phyloP scores from a whole-genome alignment of 2,329 filamentous ascomycete species.

The Orbilia brochopaga region DNA sequence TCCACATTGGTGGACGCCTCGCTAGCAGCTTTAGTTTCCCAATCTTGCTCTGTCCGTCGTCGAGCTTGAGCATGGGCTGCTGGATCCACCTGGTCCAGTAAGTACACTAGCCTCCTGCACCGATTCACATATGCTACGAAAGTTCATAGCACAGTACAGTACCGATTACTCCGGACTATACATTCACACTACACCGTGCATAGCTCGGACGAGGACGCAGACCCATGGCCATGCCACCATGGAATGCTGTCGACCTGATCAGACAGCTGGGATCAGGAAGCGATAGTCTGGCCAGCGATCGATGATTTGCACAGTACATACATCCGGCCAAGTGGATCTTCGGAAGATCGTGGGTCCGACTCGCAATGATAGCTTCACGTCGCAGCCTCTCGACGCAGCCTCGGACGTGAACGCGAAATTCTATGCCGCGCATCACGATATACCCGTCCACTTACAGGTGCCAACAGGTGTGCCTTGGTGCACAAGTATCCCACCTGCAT shows the following conservation, averaged over 20 bases:
- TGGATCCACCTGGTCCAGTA: conserved; percentile 35
- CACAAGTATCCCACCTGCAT: too few species aligned
- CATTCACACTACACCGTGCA: too few species aligned
- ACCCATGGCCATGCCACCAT: conserved; percentile 39
- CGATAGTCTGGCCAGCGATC: conserved; percentile 27
- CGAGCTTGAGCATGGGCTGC: conserved; percentile 17
- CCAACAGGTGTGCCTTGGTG: too few species aligned
- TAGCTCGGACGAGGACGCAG: conserved; percentile 14
- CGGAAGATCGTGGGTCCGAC: conserved; percentile 43
- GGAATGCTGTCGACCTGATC: conserved; percentile 30
- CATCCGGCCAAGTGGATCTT: conserved; percentile 30
- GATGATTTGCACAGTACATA: conserved; percentile 49
- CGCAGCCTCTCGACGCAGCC: background rate
- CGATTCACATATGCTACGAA: conserved; percentile 5
- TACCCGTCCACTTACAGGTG: too few species aligned
- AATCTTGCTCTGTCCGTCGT: conserved; percentile 49
- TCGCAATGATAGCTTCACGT: background rate
- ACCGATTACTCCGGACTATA: too few species aligned
- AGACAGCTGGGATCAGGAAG: conserved; percentile 47
- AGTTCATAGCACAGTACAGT: background rate
- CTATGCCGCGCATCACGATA: too few species aligned
- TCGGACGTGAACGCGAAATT: too few species aligned
- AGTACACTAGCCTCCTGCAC: conserved; percentile 22
- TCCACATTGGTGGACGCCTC: background rate
- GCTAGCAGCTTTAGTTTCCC: conserved; percentile 35